Evolutionary conservation across 2,329 filamentous ascomycete species (phyloP), one percentile per base, ranked within the genome.

Genomic region (Verticillium albo-atrum): DNA sequence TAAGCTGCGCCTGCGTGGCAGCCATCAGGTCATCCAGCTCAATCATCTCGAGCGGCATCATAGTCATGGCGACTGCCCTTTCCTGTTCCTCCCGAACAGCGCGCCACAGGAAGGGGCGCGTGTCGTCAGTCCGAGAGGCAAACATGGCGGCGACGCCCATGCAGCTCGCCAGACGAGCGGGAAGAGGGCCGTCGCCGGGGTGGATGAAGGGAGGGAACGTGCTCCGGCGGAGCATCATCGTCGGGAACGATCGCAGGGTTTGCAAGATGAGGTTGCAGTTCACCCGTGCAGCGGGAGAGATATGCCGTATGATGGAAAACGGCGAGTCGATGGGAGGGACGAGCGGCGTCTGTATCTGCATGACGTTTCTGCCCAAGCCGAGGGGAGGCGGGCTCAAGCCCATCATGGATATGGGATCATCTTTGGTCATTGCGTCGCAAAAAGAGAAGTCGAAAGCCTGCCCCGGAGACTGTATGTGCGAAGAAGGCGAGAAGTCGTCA

Each of bases 141-240:
- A 55, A 62, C 2, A 62, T 30, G 6, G 50, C 52, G 14, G 61
- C 54, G 9, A 62, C 59, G 14, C 47, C 47, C 61, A 62, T 61
- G 34, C 61, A 62, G 51, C 55, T 62, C 2, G 59, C 55, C 7
- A 61, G 23, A 3, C 59, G 54, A 12, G 42, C 54, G 14, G 61
- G 61, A 10, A 61, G 55, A 15, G 28, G 57, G 9, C 51, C 54
- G n/a, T 57, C 57, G 17, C 60, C 54, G 4, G 50, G 54, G 51
- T 61, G 61, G 23, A 62, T 62, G 15, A 61, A 61, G 3, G 59
- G 61, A n/a, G 59, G 61, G 10, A 61, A 62, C 2, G 61, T 59
- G 20, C 51, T 57, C 28, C 59, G 58, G 14, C 59, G 61, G 5
- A 61, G 60, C 59, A 62, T 59, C 61, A 62, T 62, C 5, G 42